These are phyloP conservation scores for Lycium ferocissimum DNA, from an alignment of 257 asterid species.

Conservation along the genomic window DNA sequence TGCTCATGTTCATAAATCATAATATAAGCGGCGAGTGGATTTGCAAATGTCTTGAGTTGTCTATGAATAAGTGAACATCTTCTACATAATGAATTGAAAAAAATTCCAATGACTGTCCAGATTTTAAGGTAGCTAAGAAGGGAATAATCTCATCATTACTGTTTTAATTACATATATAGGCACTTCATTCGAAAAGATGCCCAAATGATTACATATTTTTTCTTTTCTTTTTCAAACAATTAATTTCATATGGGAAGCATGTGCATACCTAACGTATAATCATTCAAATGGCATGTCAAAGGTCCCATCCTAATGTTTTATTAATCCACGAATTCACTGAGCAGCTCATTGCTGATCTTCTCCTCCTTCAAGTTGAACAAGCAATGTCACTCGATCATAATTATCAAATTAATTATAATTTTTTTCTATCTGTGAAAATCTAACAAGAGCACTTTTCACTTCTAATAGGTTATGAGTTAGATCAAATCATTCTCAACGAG, in stretches of 20 bases:
- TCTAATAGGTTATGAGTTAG: too few species aligned
- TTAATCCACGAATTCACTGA: background rate
- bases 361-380: too few species aligned
- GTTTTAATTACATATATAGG: constrained; percentile 41
- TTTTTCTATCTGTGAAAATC: too few species aligned
- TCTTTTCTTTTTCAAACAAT: background rate
- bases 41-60: constrained; percentile 19
- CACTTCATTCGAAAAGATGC: constrained; percentile 36
- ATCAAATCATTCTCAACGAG: too few species aligned
- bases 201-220: constrained; percentile 27
- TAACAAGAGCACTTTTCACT: too few species aligned
- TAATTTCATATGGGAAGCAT: constrained; percentile 43
- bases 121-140: constrained; percentile 44
- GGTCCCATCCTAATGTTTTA: constrained; percentile 2
- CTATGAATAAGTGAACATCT: constrained; percentile 13
- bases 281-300: constrained; percentile 63
- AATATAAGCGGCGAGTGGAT: background rate
- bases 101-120: constrained; percentile 17
- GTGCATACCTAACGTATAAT: constrained; percentile 70
- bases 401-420: too few species aligned
- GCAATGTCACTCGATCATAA: too few species aligned
- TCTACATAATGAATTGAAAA: constrained; percentile 13
- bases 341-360: background rate
- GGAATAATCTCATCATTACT: constrained; percentile 54
- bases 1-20: too few species aligned